Evolutionary conservation across 2,329 filamentous ascomycete species (phyloP), one percentile per base, ranked within the genome.

Genomic region (Xylaria sp.): DNA sequence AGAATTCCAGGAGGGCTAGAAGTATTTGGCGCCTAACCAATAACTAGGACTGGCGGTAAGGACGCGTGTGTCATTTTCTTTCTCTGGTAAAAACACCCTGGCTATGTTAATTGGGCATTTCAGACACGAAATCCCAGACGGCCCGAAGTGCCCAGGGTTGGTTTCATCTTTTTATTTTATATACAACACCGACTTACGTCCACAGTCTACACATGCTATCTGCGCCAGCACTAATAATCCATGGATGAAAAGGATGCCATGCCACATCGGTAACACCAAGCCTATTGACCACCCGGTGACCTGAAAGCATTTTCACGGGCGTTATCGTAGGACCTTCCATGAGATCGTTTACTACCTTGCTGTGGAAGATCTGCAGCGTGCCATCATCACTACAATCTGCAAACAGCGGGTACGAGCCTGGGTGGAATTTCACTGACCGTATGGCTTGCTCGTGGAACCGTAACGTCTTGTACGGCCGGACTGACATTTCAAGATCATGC

Each of bases 241-340:
- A 98, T 1, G 95, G 93, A 80, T 98, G 93, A 70, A 87, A 88
- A 5, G 94, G 93, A 83, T 99, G 96, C 96, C 96, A 99, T 76
- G 97, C 93, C 31, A 99, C 83, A 78, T 97, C 95, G 84, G 98
- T 85, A 17, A 98, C 94, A 71, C 96, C 96, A 65, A 99, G 81
- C 72, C 94, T 91, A 76, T 88, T 91, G 76, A 92, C 91, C 2
- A 98, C 89, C 80, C 91, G 92, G 81, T 99, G 96, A 0, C 96
- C 96, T 76, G 88, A 91, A 55, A 99, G 85, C 75, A 97, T 93
- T 85, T 98, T 99, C 69, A 99, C 86, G 9, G 96, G 96, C 58
- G 98, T 96, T 75, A 99, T 97, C 15, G 91, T 96, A 6, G 96
- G 94, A 76, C 97, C 97, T 83, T 97, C 94, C 88, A 99, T 93